Percentiles rank a stretch among this genome's conserved stretches.
These are phyloP conservation scores for Calocera cornea DNA, from an alignment of 768 basidiomycete species.

Conservation along the genomic window DNA sequence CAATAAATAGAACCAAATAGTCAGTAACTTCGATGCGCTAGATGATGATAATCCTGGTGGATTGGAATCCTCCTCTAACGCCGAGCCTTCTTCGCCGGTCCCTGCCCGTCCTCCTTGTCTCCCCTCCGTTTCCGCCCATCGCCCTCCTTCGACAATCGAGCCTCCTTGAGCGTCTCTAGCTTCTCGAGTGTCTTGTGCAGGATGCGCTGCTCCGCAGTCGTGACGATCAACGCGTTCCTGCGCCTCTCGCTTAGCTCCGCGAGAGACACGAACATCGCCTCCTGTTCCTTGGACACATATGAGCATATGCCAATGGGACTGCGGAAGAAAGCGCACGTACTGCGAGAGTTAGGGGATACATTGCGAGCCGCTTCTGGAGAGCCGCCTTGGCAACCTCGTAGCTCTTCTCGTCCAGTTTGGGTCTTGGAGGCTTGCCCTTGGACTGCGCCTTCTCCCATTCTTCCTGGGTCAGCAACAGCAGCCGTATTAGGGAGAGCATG, in stretches of 20 bases:
- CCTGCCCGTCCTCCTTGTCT: neutral
- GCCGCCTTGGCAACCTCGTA: conserved; percentile 38
- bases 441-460: conserved; percentile 48
- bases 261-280: conserved; percentile 5
- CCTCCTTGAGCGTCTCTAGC: neutral
- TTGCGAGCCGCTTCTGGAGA: conserved; percentile 36
- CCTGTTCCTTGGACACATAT: conserved; percentile 12
- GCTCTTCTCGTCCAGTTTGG: conserved; percentile 38
- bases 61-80: neutral
- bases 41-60: neutral
- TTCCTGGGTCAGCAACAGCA: conserved; percentile 41
- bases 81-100: neutral
- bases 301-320: neutral
- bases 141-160: neutral
- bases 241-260: neutral
- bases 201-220: conserved; percentile 13
- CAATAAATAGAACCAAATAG: neutral
- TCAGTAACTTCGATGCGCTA: neutral
- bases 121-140: neutral
- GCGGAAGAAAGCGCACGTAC: conserved; percentile 27
- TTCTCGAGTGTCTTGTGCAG: conserved; percentile 8
- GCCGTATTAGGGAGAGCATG: conserved; percentile 48
- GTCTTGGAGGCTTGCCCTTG: conserved; percentile 64
- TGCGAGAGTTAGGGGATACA: conserved; percentile 48
- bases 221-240: conserved; percentile 10